Percentiles rank a stretch among this genome's conserved stretches.
These are phyloP conservation scores for Didymella pinodella DNA, from an alignment of 2,329 filamentous ascomycete genomes.

Conservation along the genomic window DNA sequence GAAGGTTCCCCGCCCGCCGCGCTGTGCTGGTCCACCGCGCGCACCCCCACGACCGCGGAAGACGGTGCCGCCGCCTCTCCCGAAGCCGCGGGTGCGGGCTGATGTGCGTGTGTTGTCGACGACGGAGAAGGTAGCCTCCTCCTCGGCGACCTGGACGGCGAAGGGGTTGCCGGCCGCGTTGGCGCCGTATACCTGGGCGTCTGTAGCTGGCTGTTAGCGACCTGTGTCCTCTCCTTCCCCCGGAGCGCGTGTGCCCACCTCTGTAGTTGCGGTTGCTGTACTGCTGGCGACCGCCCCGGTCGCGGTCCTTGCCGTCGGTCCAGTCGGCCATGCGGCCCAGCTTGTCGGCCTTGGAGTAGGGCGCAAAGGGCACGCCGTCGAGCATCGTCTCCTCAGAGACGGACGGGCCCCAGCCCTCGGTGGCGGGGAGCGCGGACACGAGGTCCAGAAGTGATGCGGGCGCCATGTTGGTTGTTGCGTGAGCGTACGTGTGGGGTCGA, in stretches of 20 bases:
- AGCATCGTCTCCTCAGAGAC: conserved; percentile 86
- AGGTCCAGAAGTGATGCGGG: conserved; percentile 58
- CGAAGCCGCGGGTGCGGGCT: conserved; percentile 80
- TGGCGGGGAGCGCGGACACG: conserved; percentile 56
- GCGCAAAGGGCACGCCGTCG: conserved; percentile 94
- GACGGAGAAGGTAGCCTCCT: conserved; percentile 96
- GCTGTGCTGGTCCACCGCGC: conserved; percentile 78
- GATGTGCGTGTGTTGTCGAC: conserved; percentile 94
- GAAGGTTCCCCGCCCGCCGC: conserved; percentile 74
- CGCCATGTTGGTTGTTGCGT: conserved; percentile 50
- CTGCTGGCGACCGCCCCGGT: conserved; percentile 82
- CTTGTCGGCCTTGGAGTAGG: conserved; percentile 98
- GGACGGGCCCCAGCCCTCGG: conserved; percentile 78
- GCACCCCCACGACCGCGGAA: conserved; percentile 80
- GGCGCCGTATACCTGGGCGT: conserved; percentile 96
- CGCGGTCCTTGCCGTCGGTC: conserved; percentile 87
- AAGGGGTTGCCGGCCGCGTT: conserved; percentile 80
- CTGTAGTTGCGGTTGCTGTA: conserved; percentile 88
- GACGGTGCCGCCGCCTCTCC: conserved; percentile 85
- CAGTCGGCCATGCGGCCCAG: conserved; percentile 99
- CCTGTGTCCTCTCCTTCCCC: background rate
- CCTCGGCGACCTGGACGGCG: conserved; percentile 88
- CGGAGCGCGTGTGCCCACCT: conserved; percentile 62
- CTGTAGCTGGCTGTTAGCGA: conserved; percentile 56
- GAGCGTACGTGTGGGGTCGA: conserved; percentile 19